Evolutionary conservation across 2,329 filamentous ascomycete species (phyloP).

Genomic region (Aspergillus pseudotamarii): DNA sequence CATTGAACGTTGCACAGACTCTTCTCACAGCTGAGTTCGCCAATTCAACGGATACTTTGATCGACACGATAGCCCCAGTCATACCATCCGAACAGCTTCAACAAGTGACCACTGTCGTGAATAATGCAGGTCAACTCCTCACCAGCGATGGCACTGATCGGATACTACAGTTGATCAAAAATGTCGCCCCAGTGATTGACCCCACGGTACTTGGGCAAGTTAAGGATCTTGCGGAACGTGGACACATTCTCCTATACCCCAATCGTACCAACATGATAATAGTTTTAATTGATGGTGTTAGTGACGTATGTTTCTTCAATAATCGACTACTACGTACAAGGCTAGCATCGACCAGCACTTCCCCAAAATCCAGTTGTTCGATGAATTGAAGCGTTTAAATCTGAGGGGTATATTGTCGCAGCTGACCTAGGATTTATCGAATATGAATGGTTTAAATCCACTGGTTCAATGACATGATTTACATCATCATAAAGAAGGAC

Average conservation of each 20-base stretch:
- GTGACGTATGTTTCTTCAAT: not conserved
- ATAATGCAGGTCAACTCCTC: not conserved
- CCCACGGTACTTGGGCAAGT: not conserved
- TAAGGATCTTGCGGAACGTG: not conserved
- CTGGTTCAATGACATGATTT: not conserved
- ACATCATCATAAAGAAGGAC: not conserved
- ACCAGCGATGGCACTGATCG: not conserved
- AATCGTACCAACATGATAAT: not conserved
- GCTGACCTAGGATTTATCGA: too few species aligned
- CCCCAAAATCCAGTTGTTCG: not conserved
- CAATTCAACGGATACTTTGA: not conserved
- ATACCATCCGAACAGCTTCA: not conserved
- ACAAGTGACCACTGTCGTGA: not conserved
- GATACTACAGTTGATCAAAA: not conserved
- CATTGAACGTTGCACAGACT: not conserved
- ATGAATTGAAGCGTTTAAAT: not conserved
- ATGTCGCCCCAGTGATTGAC: not conserved
- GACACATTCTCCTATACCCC: not conserved
- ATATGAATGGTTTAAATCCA: too few species aligned
- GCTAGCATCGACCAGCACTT: not conserved
- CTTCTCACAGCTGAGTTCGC: not conserved
- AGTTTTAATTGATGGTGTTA: not conserved
- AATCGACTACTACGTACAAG: accelerated
- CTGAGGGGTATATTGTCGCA: not conserved
- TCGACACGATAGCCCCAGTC: not conserved